Evolutionary conservation across 495 filamentous ascomycete genomes (phyloP), one percentile per base, ranked within the genome.

Genomic region (Apiosordaria backusii): DNA sequence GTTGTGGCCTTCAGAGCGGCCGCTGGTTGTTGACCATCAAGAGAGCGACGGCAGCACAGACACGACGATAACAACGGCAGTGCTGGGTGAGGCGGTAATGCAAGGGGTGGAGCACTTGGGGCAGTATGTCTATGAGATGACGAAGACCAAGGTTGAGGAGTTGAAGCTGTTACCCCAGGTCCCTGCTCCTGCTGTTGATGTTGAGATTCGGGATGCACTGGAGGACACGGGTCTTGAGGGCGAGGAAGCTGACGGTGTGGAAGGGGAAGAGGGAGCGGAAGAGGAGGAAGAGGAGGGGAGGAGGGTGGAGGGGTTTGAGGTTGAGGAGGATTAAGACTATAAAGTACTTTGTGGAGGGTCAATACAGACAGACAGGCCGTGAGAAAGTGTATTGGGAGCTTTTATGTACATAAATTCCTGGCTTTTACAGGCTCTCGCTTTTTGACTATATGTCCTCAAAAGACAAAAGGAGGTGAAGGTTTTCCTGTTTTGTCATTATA

Each of bases 111-210:
- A 97, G 79, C 95, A 99, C 82, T 78, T 99, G 45, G 96, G 95
- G 4, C 91, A 97, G 79, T 98, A 97, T 79, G 95, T 99, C 23
- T 97, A 87, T 78, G 92, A 99, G 79, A 98, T 99, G 92, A 94
- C 93, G 15, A 83, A 89, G 70, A 91, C 93, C 22, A 95, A 90
- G 76, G 78, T 97, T 6, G 75, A 80, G 72, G 79, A 84, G 72
- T 62, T 85, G 59, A 74, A 77, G 10, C 65, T 82, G 50, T 64
- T 68, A 0, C 78, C 67, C 50, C 64, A 58, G 9, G 71, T 66
- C 15, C 60, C 72, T 4, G 64, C 62, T 16, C 69, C 66, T 50
- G 57, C 54, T 27, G 70, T 69, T 4, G 76, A 74, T 13, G 82
- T 72, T 45, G 82, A 84, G 24, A 81, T 75, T n/a, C 71, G 71